These are phyloP conservation scores for Cryptococcus deneoformans DNA, from an alignment of 1,284 basidiomycete species.

Conservation along the genomic window DNA sequence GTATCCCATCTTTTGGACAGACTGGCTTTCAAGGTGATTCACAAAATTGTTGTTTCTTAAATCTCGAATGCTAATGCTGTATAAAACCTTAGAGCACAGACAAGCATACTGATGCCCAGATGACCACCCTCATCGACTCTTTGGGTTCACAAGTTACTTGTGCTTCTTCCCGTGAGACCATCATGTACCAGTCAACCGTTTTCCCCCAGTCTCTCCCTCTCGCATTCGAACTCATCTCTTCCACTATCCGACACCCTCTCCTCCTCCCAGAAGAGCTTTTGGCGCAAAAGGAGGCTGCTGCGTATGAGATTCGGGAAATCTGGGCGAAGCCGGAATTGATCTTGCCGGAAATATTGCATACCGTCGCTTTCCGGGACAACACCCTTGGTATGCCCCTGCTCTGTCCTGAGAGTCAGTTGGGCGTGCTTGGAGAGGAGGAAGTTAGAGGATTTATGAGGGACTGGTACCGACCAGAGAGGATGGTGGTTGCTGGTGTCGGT, in stretches of 20 bases:
- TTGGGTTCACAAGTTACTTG: conserved; percentile 92
- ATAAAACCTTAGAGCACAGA: conserved; percentile 49
- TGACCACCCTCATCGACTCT: conserved; percentile 76
- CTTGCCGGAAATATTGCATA: conserved; percentile 87
- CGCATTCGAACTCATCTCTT: conserved; percentile 84
- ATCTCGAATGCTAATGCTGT: not conserved
- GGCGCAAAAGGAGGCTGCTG: conserved; percentile 78
- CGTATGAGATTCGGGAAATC: conserved; percentile 91
- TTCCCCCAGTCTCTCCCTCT: conserved; percentile 79
- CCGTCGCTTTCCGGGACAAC: conserved; percentile 73
- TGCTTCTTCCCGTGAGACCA: conserved; percentile 86
- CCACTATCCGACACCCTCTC: conserved; percentile 79
- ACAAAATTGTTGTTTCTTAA: not conserved
- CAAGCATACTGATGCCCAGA: conserved; percentile 60
- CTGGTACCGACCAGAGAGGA: conserved; percentile 90
- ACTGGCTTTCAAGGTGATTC: conserved; percentile 89
- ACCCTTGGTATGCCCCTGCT: conserved; percentile 87
- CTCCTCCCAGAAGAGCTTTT: conserved; percentile 78
- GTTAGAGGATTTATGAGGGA: conserved; percentile 68
- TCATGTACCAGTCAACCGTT: conserved; percentile 98
- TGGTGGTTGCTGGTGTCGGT: conserved; percentile 92
- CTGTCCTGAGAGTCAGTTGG: conserved; percentile 80
- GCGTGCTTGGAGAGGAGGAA: conserved; percentile 63
- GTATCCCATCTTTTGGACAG: conserved; percentile 90
- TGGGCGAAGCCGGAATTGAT: conserved; percentile 89